Evolutionary conservation across 2,329 filamentous ascomycete species (phyloP), one percentile per base, ranked within the genome.

Genomic region (Sporothrix sp.): DNA sequence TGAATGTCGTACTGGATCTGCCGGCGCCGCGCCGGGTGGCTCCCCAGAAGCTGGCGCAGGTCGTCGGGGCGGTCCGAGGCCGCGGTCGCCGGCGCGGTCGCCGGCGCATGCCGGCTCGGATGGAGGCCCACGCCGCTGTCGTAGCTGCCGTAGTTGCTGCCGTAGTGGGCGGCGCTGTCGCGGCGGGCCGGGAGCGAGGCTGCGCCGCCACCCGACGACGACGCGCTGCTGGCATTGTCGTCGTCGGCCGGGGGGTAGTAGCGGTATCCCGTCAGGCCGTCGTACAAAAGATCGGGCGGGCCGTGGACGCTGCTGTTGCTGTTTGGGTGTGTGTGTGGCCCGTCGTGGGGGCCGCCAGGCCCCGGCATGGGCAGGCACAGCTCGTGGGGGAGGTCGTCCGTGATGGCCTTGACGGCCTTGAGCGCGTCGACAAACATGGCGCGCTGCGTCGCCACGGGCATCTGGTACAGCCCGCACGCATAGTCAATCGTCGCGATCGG

Each of bases 1-100:
- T 95, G 88, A 27, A 95, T 93, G 66, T 95, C 89, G 57, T 83
- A 88, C 62, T 93, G 87, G 4, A 89, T 64, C 50, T 74, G 70
- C 1, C 78, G 72, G 2, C 78, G 73, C 3, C 72, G 69, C 23
- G 68, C 62, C 1, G 74, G 72, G 23, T 78, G 68, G 18, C 68
- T 65, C 49, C 72, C 71, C 52, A 78, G 69, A 7, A 70, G 65
- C 35, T 70, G 71, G 37, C 74, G 72, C 14, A 78, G 60, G 55
- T 79, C 76, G 54, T 76, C 68, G 8, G 69, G 60, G 0, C 73
- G 70, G 54, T 30, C 72, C 69, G 6, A 66, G 10, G 32, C 64
- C 48, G 48, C 16, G n/a, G n/a, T n/a, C n/a, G n/a, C n/a, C n/a
- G n/a, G n/a, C n/a, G n/a, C n/a, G n/a, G n/a, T n/a, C n/a, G n/a